Percentiles rank a stretch among this genome's conserved stretches.
Conservation (phyloP, 1,284 basidiomycete species). For the Cystobasidium slooffiae region DNA sequence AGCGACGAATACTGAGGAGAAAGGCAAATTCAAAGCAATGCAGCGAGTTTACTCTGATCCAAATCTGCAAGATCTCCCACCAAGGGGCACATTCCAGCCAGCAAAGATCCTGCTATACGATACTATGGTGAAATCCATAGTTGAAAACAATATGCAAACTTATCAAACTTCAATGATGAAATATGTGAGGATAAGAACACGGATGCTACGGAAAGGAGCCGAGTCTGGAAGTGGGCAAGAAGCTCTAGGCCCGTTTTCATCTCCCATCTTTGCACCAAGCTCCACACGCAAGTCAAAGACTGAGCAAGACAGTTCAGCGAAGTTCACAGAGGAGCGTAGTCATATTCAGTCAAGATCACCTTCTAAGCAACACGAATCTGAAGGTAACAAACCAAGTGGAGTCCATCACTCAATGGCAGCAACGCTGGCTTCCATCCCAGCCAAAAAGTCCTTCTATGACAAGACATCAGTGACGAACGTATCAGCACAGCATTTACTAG, state of each 20-base stretch:
- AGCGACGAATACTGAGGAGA: too few species aligned
- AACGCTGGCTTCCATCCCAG: background rate
- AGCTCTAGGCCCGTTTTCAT: too few species aligned
- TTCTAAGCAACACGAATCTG: background rate
- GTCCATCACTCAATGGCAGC: background rate
- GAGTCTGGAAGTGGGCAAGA: too few species aligned
- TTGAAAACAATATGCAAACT: too few species aligned
- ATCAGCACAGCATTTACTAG: background rate
- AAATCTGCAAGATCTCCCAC: background rate
- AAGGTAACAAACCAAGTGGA: background rate
- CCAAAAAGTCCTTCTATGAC: background rate
- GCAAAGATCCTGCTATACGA: background rate
- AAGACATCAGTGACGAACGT: background rate
- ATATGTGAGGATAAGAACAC: too few species aligned
- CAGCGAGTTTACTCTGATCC: background rate
- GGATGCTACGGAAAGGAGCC: too few species aligned
- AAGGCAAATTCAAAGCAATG: too few species aligned
- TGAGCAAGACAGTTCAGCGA: too few species aligned
- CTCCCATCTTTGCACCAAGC: too few species aligned
- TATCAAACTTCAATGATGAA: background rate
- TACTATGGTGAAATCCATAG: background rate
- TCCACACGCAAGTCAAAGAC: too few species aligned
- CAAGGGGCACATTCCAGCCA: background rate
- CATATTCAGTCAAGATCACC: too few species aligned
- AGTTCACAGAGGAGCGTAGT: too few species aligned